These are phyloP conservation scores for Ehretia macrophylla DNA, from an alignment of 257 asterid genomes.

Conservation along the genomic window DNA sequence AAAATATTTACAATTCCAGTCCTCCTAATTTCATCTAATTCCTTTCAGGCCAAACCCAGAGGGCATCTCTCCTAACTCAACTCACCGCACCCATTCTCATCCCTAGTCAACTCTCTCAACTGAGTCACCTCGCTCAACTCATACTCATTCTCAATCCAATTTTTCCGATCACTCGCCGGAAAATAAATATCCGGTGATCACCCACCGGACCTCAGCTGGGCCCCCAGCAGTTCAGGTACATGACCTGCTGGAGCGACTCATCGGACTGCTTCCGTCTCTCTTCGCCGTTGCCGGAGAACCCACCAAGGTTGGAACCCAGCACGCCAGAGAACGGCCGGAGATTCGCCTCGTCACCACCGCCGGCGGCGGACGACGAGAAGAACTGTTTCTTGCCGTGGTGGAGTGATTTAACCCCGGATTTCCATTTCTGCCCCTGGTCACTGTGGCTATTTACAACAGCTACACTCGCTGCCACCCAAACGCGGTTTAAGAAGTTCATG, in stretches of 20 bases:
- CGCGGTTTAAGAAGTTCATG: slow-evolving; percentile 41
- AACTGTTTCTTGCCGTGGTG: slow-evolving; percentile 43
- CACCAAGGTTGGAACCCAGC: slow-evolving; percentile 35
- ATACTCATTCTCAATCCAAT: too few species aligned
- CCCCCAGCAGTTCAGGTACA: slow-evolving; percentile 69
- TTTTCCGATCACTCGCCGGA: too few species aligned
- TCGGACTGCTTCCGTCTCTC: slow-evolving; percentile 47
- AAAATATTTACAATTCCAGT: too few species aligned
- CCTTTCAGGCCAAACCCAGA: too few species aligned
- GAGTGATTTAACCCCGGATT: slow-evolving; percentile 49
- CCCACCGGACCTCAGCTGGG: slow-evolving; percentile 28
- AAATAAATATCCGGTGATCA: not conserved
- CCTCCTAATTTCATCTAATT: too few species aligned
- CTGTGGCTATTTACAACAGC: slow-evolving; percentile 57
- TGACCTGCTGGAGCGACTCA: slow-evolving; percentile 62
- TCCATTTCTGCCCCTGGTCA: slow-evolving; percentile 56
- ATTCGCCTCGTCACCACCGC: slow-evolving; percentile 17
- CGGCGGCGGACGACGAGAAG: slow-evolving; percentile 22
- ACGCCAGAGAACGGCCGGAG: slow-evolving; percentile 47
- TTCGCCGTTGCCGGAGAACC: slow-evolving; percentile 15
- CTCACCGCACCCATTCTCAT: too few species aligned
- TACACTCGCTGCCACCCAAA: slow-evolving; percentile 69
- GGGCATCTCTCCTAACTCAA: too few species aligned
- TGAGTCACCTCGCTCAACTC: too few species aligned
- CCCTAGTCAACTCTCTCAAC: too few species aligned